Percentiles rank a stretch among this genome's conserved stretches.
Evolutionary conservation across 1,139 yeast genomes (phyloP).

Genomic region (Suhomyces guaymorum): DNA sequence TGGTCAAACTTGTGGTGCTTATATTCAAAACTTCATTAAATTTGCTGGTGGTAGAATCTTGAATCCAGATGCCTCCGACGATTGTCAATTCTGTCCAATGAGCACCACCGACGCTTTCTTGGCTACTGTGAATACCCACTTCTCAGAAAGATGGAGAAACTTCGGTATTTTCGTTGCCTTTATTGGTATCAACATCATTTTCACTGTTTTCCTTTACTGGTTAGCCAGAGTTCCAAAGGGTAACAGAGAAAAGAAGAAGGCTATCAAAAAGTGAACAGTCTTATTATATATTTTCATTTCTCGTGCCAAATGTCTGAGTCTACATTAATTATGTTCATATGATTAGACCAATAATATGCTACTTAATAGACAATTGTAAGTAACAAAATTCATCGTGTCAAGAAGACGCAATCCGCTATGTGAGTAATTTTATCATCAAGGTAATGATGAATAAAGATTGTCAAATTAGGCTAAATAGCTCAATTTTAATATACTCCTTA

Average conservation of each 20-base stretch:
- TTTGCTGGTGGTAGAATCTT: slow-evolving; percentile 52
- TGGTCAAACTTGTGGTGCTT: slow-evolving; percentile 57
- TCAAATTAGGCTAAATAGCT: too few species aligned
- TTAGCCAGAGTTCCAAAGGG: slow-evolving; percentile 35
- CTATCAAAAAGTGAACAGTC: background rate
- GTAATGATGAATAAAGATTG: too few species aligned
- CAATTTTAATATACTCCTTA: too few species aligned
- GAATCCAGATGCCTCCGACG: slow-evolving; percentile 42
- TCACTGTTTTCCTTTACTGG: slow-evolving; percentile 27
- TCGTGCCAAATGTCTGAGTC: too few species aligned
- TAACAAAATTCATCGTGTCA: too few species aligned
- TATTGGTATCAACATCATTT: slow-evolving; percentile 23
- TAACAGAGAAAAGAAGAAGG: slow-evolving; percentile 27
- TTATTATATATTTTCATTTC: background rate
- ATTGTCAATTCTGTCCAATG: slow-evolving; percentile 55
- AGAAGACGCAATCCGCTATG: too few species aligned
- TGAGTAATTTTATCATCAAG: too few species aligned
- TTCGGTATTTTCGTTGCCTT: slow-evolving; percentile 54
- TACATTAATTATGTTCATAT: background rate
- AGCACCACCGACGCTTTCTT: slow-evolving; percentile 54
- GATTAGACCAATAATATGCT: background rate
- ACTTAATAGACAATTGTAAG: background rate
- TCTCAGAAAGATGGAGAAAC: slow-evolving; percentile 65
- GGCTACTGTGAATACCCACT: slow-evolving; percentile 39
- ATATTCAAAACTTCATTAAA: slow-evolving; percentile 46